phyloP scores from a whole-genome alignment of 352 stramenopile genomes.

The Thraustochytrium striatum region DNA sequence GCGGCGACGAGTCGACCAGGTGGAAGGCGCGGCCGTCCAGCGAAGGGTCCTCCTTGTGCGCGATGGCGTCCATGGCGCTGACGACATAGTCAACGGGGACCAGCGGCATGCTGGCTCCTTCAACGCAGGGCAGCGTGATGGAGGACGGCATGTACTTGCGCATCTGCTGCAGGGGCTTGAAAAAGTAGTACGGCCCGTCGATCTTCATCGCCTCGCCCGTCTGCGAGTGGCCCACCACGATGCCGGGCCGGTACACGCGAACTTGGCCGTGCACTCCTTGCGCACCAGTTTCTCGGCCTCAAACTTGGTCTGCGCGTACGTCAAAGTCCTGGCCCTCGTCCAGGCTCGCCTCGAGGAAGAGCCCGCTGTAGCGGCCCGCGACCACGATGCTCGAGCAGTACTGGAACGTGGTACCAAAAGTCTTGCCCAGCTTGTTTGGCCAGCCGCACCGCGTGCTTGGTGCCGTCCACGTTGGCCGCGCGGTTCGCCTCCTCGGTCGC shows the following conservation, averaged over 20 bases:
- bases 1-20: constrained; percentile 16
- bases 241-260: constrained; percentile 13
- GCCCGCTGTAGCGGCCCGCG: background rate
- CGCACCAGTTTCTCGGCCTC: constrained; percentile 21
- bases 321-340: constrained; percentile 26
- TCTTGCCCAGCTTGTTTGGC: background rate
- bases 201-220: constrained; percentile 25
- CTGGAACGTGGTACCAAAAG: constrained; percentile 7
- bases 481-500: constrained; percentile 3
- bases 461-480: constrained; percentile 9
- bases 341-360: constrained; percentile 18
- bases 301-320: constrained; percentile 27
- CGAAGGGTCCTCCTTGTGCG: background rate
- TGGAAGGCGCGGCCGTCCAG: constrained; percentile 8
- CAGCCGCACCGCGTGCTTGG: constrained; percentile 12
- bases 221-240: constrained; percentile 3
- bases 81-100: constrained; percentile 27
- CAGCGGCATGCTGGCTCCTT: constrained; percentile 9
- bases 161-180: constrained; percentile 25
- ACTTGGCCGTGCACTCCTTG: background rate
- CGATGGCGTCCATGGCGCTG: constrained; percentile 9
- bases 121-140: constrained; percentile 4
- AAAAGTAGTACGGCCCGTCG: constrained; percentile 24
- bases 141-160: background rate
- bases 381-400: constrained; percentile 19